Conservation (phyloP, 2,329 filamentous ascomycete genomes). For the Sarocladium strictum region DNA sequence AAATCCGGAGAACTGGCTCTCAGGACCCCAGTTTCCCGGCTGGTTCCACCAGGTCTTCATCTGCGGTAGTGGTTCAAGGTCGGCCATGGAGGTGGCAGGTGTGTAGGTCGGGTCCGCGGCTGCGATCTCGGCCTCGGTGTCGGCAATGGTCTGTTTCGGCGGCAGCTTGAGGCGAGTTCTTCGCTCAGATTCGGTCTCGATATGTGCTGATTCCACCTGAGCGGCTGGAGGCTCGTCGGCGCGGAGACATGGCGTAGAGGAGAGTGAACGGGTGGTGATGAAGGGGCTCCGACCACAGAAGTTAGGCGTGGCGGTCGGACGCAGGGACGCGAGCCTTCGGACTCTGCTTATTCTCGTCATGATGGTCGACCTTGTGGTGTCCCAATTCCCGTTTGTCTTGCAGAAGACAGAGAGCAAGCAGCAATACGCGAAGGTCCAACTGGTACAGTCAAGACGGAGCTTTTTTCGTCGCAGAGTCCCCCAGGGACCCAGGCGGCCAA, state of each 20-base stretch:
- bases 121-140: conserved; percentile 24
- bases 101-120: conserved; percentile 33
- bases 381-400: neutral
- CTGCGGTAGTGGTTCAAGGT: conserved; percentile 36
- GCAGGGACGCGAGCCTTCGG: conserved; percentile 27
- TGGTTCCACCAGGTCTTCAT: conserved; percentile 48
- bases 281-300: conserved; percentile 21
- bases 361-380: conserved; percentile 12
- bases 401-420: neutral
- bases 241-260: conserved; percentile 22
- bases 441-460: conserved; percentile 17
- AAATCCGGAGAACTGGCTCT: conserved; percentile 40
- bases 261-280: conserved; percentile 23
- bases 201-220: neutral
- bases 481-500: neutral
- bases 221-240: neutral
- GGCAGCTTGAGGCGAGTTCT: conserved; percentile 24
- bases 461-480: conserved; percentile 18
- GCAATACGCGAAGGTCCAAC: neutral
- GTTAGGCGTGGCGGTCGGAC: conserved; percentile 18
- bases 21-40: conserved; percentile 43
- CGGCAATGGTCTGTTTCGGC: conserved; percentile 24
- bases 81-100: conserved; percentile 39
- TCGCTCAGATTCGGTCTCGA: neutral
- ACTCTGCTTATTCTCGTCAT: conserved; percentile 39